These are phyloP conservation scores for Lecanoromycetidae sp. DNA, from an alignment of 2,329 filamentous ascomycete species.

Conservation along the genomic window DNA sequence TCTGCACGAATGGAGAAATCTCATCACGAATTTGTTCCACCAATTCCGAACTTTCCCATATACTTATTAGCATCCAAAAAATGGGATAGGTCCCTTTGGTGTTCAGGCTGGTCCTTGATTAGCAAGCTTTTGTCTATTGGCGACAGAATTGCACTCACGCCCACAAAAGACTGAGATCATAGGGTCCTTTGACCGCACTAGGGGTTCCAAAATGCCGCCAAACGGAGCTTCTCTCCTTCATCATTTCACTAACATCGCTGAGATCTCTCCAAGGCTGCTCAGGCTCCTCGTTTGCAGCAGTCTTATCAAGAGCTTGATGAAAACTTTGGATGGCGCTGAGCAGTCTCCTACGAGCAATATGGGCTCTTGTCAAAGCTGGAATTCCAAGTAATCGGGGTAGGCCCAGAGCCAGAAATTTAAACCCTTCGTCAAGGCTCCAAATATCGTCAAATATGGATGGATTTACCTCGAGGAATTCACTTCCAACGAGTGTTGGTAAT, in stretches of 20 bases:
- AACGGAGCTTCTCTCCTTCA: constrained; percentile 31
- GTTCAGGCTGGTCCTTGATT: constrained; percentile 23
- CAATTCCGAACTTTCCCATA: constrained; percentile 32
- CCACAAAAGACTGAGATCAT: constrained; percentile 35
- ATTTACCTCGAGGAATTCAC: constrained; percentile 39
- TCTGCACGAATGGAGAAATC: constrained; percentile 31
- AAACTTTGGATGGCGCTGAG: constrained; percentile 31
- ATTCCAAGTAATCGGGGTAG: constrained; percentile 45
- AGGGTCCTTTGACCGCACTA: constrained; percentile 21
- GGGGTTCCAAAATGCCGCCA: constrained; percentile 25
- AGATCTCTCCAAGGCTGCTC: constrained; percentile 36
- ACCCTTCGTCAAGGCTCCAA: constrained; percentile 42
- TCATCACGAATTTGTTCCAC: constrained; percentile 34
- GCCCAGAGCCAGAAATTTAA: constrained; percentile 43
- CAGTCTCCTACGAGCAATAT: constrained; percentile 35
- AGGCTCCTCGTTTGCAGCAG: constrained; percentile 32
- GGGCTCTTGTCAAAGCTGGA: constrained; percentile 38
- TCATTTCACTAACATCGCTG: constrained; percentile 36
- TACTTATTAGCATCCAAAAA: constrained; percentile 41
- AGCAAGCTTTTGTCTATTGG: constrained; percentile 20
- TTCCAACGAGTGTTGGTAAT: constrained; percentile 41
- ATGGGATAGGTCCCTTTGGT: constrained; percentile 40
- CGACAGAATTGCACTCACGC: constrained; percentile 22
- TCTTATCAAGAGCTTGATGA: constrained; percentile 32
- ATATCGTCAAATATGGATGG: constrained; percentile 43